Conservation (phyloP, 352 stramenopile species). For the Phytopythium aichiense region DNA sequence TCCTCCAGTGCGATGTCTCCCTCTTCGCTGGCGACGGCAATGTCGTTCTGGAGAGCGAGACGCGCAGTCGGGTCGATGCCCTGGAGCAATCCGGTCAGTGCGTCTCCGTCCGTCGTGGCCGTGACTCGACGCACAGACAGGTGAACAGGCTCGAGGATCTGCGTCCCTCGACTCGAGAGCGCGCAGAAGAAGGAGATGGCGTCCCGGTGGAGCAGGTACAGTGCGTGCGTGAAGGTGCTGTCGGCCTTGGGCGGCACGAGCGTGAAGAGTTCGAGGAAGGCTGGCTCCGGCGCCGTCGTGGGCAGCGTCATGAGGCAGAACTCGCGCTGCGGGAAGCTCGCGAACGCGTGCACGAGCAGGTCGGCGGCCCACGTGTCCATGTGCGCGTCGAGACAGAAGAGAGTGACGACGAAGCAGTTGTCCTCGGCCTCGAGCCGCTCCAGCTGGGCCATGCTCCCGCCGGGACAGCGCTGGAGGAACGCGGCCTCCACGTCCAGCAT, state of each 20-base stretch:
- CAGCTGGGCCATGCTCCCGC: constrained; percentile 21
- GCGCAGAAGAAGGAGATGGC: constrained; percentile 54
- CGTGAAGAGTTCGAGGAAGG: constrained; percentile 46
- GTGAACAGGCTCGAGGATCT: constrained; percentile 27
- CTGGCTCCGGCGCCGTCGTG: constrained; percentile 39
- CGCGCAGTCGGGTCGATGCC: constrained; percentile 25
- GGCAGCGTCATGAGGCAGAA: constrained; percentile 57
- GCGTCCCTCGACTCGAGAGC: constrained; percentile 14
- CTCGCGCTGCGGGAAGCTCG: constrained; percentile 43
- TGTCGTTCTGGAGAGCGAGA: constrained; percentile 26
- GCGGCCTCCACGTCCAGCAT: constrained; percentile 33
- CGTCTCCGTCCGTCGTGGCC: constrained; percentile 8
- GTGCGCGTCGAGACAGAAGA: constrained; percentile 58
- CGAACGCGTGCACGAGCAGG: constrained; percentile 48
- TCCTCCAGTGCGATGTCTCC: constrained; percentile 62
- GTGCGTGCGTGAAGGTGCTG: constrained; percentile 50
- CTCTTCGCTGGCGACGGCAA: constrained; percentile 37
- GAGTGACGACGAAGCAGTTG: constrained; percentile 61
- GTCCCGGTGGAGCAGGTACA: constrained; percentile 57
- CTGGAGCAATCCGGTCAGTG: constrained; percentile 15
- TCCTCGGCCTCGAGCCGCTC: constrained; percentile 31
- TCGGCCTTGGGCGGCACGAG: constrained; percentile 28
- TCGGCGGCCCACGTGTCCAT: constrained; percentile 36
- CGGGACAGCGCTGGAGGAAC: constrained; percentile 19
- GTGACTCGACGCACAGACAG: constrained; percentile 33